Base-by-base conservation (phyloP, 257 asterid genomes). In the Nicotiana noctiflora region DNA sequence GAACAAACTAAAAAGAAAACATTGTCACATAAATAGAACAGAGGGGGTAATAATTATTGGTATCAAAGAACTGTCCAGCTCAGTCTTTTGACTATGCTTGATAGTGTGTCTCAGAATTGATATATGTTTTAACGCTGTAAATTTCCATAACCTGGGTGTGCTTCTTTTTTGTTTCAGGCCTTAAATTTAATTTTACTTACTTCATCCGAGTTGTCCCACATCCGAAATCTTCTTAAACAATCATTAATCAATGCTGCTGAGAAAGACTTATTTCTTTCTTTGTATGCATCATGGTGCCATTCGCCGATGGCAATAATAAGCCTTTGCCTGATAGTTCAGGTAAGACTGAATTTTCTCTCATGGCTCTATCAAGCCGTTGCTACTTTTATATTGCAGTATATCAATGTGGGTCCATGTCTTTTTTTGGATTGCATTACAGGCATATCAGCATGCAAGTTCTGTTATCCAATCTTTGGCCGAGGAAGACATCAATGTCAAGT, bases 281-380 rank as follows among this genome's bases (percentile, higher is more conserved):
- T 93, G 82, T 91, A 93, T 86, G 87, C 93, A 64, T 91, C 97
- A 14, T 93, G 97, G 97, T 92, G 97, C 80, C 99, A 96, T 87
- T 92, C 98, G 27, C 97, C 98, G 53, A 93, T 96, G 98, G 99
- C 98, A 81, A 94, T 91, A 52, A 94, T 94, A 85, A 92, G 99
- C 87, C 99, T 96, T 82, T 96, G 99, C 89, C 84, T 96, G 64
- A 86, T 96, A 86, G 93, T 98, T 83, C 99, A 96, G 95, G 99
- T 93, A 84, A 88, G 97, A 82, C 31, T 40, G 46, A 2, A 23
- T 37, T 63, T 64, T 64, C 10, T 60, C 23, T 44, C 61, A 13
- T 65, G 1, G 63, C 59, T 59, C 67, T 67, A 34, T 67, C 66
- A 82, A 79, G 75, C 6, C 83, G 3, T 60, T 83, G 40, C 8